Percentiles rank a stretch among this genome's conserved stretches.
phyloP scores from a whole-genome alignment of 805 yeast species.

The Millerozyma miso region DNA sequence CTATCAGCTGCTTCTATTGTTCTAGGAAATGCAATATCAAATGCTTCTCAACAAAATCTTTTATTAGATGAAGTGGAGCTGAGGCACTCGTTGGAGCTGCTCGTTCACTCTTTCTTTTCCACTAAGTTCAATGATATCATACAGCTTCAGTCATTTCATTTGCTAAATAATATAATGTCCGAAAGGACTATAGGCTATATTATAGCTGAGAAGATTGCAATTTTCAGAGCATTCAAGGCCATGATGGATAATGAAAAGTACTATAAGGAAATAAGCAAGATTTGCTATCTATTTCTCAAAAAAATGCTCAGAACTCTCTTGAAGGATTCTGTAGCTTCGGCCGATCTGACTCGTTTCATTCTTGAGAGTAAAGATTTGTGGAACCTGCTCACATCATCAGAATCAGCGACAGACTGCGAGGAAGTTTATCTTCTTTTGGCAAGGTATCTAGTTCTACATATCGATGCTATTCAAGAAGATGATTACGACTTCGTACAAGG shows the following conservation, averaged over 20 bases:
- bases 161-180: conserved; percentile 27
- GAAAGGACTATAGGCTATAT: conserved; percentile 7
- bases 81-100: conserved; percentile 6
- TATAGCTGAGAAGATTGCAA: conserved; percentile 12
- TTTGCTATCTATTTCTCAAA: conserved; percentile 25
- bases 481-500: not conserved
- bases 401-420: conserved; percentile 7
- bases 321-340: not conserved
- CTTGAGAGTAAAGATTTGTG: conserved; percentile 4
- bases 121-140: conserved; percentile 27
- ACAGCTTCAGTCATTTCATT: conserved; percentile 34
- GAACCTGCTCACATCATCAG: conserved; percentile 9
- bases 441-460: not conserved
- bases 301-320: conserved; percentile 20
- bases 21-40: conserved; percentile 32
- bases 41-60: conserved; percentile 12
- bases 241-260: conserved; percentile 31
- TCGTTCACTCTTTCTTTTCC: conserved; percentile 18
- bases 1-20: conserved; percentile 27
- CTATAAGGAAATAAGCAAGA: conserved; percentile 28
- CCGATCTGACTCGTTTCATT: not conserved
- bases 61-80: conserved; percentile 6
- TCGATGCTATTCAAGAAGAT: not conserved
- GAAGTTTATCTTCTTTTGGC: conserved; percentile 21
- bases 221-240: conserved; percentile 18